Evolutionary conservation across 1,139 yeast species (phyloP), one percentile per base, ranked within the genome.

Genomic region (Scheffersomyces illinoinensis): DNA sequence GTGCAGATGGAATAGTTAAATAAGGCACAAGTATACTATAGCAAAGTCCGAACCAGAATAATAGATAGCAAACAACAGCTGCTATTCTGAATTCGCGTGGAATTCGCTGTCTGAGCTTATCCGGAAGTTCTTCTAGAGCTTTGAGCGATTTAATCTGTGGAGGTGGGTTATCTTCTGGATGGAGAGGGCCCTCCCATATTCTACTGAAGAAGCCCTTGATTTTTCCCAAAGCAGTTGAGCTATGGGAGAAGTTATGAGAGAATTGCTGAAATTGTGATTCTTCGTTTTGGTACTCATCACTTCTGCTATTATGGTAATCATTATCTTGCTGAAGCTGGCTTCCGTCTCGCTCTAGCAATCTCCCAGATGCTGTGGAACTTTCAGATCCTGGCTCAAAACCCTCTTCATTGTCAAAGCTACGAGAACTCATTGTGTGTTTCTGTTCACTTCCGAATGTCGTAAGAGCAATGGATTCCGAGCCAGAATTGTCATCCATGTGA

Each of bases 161-260:
- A 1, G 90, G 88, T 1, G 86, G 82, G 0, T 75, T 76, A 65
- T 88, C 91, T 23, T 62, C 61, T 0, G 86, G 82, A 3, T 66
- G 64, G 2, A 59, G 67, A 0, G 91, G 91, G 0, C 92, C 92
- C 19, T 74, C 56, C 87, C 89, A 84, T 8, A 76, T 23, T 20
- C 43, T 52, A 10, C 18, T 19, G 8, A 58, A 53, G 57, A 62
- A 57, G 52, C 57, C 52, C 21, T 33, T 33, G 43, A 33, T 33
- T 33, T 4, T 33, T 7, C 4, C 43, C 17, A 33, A 33, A 12
- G 43, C 4, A 33, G 43, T 33, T 14, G 43, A 14, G 17, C 43
- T 33, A 12, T 33, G 43, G 4, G 43, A 33, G 43, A 33, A 33
- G 43, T 14, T 14, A 33, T 33, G 7, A 7, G 17, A 10, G 43